These are phyloP conservation scores for Blastocystis sp. DNA, from an alignment of 352 stramenopile species.

Conservation along the genomic window DNA sequence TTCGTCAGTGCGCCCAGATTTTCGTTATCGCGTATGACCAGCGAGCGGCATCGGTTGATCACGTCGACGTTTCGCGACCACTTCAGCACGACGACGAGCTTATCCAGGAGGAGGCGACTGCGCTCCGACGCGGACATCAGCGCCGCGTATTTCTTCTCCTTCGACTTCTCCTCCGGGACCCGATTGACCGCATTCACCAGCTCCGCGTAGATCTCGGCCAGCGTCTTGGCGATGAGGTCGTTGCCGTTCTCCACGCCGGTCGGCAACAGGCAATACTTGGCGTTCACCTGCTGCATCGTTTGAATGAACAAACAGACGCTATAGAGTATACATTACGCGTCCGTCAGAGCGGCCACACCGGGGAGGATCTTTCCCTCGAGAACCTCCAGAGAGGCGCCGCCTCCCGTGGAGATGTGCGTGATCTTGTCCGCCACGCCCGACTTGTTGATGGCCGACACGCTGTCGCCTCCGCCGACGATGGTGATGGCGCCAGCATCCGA, in stretches of 20 bases:
- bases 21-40: constrained; percentile 3
- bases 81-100: constrained; percentile 50
- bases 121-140: constrained; percentile 21
- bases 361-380: constrained; percentile 96
- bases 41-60: constrained; percentile 2
- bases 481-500: constrained; percentile 88
- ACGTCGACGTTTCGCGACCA: constrained; percentile 53
- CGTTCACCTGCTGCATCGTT: constrained; percentile 1
- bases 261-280: background rate
- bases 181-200: constrained; percentile 36
- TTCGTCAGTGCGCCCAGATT: constrained; percentile 42
- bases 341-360: constrained; percentile 89
- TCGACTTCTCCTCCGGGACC: background rate
- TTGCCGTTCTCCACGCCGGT: constrained; percentile 31
- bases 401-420: constrained; percentile 89
- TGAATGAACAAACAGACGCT: constrained; percentile 24
- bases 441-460: constrained; percentile 81
- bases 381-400: constrained; percentile 94
- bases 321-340: constrained; percentile 76
- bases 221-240: constrained; percentile 33
- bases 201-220: constrained; percentile 23
- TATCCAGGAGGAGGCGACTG: constrained; percentile 10
- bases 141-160: background rate
- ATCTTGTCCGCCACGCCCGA: constrained; percentile 80
- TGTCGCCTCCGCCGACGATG: constrained; percentile 98